Conservation (phyloP, 2,329 filamentous ascomycete genomes). For the Chaetothyriales sp. region DNA sequence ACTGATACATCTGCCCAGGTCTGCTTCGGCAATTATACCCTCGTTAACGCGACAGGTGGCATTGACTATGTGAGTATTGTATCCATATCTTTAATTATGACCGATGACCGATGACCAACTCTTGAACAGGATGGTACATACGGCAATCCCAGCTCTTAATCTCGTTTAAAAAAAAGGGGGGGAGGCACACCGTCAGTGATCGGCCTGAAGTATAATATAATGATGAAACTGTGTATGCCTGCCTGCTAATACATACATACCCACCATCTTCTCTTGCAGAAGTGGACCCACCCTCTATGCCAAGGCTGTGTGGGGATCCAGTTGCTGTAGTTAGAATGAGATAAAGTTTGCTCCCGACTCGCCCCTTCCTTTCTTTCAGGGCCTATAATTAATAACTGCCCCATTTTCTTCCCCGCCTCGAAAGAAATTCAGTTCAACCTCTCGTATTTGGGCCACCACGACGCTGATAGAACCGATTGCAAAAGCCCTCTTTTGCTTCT, state of each 20-base stretch:
- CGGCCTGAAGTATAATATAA: too few relatives aligned
- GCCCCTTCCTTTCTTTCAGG: too few relatives aligned
- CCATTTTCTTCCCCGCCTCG: slow-evolving; percentile 2
- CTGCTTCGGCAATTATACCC: slow-evolving; percentile 37
- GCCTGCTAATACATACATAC: too few relatives aligned
- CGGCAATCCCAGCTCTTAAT: neutral
- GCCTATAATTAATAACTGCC: too few relatives aligned
- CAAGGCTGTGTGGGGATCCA: too few relatives aligned
- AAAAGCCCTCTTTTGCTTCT: neutral
- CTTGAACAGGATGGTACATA: neutral
- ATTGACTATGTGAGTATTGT: slow-evolving; percentile 34
- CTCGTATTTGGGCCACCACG: neutral
- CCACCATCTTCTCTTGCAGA: too few relatives aligned
- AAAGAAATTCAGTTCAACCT: neutral
- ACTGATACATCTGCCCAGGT: neutral
- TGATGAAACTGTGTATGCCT: too few relatives aligned
- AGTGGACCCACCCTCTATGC: too few relatives aligned
- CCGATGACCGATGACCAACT: neutral
- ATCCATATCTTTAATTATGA: slow-evolving; percentile 1
- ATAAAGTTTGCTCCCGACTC: slow-evolving; percentile 2
- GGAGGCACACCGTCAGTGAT: too few relatives aligned
- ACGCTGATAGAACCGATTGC: neutral
- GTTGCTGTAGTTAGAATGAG: too few relatives aligned
- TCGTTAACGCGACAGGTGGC: slow-evolving; percentile 25
- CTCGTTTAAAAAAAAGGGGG: neutral